These are phyloP conservation scores for Gelatoporia subvermispora DNA, from an alignment of 768 basidiomycete genomes.

Conservation along the genomic window DNA sequence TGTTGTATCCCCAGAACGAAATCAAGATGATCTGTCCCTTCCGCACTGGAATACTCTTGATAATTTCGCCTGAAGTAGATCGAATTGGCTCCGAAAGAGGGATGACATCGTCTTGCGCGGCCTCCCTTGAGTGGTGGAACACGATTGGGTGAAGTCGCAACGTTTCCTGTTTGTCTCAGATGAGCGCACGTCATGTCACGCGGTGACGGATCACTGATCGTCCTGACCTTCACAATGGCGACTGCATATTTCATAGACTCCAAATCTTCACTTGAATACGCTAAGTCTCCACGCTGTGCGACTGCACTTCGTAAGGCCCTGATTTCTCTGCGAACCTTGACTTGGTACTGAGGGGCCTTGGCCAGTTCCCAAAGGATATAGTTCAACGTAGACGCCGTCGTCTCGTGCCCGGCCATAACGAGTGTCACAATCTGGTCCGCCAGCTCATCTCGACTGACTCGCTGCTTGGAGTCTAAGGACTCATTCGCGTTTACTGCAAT, in stretches of 20 bases:
- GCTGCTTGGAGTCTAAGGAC: constrained; percentile 8
- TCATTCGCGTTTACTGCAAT: constrained; percentile 13
- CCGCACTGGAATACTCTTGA: constrained; percentile 6
- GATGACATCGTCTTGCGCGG: constrained; percentile 18
- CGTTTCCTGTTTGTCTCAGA: constrained; percentile 14
- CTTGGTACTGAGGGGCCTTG: constrained; percentile 5
- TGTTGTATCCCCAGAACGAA: constrained; percentile 5
- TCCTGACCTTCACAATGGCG: constrained; percentile 11
- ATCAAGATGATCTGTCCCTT: constrained; percentile 2
- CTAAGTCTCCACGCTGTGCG: background rate
- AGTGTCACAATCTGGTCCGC: constrained; percentile 14
- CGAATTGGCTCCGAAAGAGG: constrained; percentile 11
- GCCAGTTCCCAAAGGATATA: constrained; percentile 12
- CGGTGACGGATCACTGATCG: background rate
- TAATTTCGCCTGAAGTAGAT: background rate
- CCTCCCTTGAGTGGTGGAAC: constrained; percentile 11
- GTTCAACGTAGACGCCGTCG: constrained; percentile 7
- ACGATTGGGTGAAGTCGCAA: constrained; percentile 18
- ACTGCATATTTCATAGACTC: constrained; percentile 1
- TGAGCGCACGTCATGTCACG: background rate
- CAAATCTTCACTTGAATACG: constrained; percentile 12
- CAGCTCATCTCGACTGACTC: constrained; percentile 11
- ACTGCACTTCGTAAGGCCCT: constrained; percentile 1
- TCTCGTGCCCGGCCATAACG: constrained; percentile 12
- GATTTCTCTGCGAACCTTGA: constrained; percentile 12